A percentile compares a stretch with the other conserved stretches of the same genome.
Evolutionary conservation across 495 filamentous ascomycete species (phyloP).

Genomic region (Aspergillus steynii): DNA sequence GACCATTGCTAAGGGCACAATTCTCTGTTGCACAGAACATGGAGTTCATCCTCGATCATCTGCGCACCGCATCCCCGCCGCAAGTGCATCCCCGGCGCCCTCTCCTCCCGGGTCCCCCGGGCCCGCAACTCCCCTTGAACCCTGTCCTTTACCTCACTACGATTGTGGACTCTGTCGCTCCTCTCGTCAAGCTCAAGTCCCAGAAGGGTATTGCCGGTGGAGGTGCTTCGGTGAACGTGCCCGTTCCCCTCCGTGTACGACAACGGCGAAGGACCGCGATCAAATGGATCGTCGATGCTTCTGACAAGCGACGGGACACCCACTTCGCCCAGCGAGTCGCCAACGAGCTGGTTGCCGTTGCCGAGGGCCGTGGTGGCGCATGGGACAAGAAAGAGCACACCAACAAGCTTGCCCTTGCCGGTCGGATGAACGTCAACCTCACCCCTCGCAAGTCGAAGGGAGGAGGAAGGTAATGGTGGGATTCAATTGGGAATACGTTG

Average conservation of each 20-base stretch:
- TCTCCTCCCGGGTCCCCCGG: constrained; percentile 71
- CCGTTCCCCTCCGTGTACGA: constrained; percentile 68
- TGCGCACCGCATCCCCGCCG: constrained; percentile 82
- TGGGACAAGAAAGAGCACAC: constrained; percentile 77
- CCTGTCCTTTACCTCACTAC: constrained; percentile 77
- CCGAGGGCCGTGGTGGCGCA: constrained; percentile 78
- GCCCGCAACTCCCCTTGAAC: constrained; percentile 72
- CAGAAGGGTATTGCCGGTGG: constrained; percentile 82
- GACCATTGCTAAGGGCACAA: not conserved
- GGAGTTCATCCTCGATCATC: constrained; percentile 77
- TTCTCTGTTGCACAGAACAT: constrained; percentile 62
- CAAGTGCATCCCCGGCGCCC: constrained; percentile 64
- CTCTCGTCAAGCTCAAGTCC: constrained; percentile 73
- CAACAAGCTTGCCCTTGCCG: constrained; percentile 72
- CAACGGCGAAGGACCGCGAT: constrained; percentile 79
- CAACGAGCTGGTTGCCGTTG: constrained; percentile 81
- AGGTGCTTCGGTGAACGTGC: constrained; percentile 79
- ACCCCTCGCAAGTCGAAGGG: constrained; percentile 7
- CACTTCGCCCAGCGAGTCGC: constrained; percentile 77
- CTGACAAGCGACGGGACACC: constrained; percentile 65
- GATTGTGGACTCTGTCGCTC: constrained; percentile 95
- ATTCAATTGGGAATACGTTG: not conserved
- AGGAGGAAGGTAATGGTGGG: not conserved
- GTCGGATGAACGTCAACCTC: constrained; percentile 66
- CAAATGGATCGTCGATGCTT: constrained; percentile 83